phyloP scores from a whole-genome alignment of 148 eudicot species.

The Heliamphora exappendiculata region DNA sequence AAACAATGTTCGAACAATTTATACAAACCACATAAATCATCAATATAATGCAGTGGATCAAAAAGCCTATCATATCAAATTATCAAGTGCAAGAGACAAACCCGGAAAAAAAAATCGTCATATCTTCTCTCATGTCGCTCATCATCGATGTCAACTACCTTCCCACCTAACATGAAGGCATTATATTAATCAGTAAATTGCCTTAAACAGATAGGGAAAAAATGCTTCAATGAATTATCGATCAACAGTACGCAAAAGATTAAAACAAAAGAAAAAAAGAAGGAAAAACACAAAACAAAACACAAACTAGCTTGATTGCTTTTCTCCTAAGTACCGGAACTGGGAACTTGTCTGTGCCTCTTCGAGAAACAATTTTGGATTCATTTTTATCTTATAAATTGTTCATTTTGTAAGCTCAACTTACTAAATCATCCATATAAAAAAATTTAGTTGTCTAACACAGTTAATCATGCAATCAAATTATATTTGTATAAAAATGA shows the following conservation, averaged over 20 bases:
- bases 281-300: not conserved
- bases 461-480: too few species aligned
- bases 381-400: too few species aligned
- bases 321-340: too few species aligned
- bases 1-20: not conserved
- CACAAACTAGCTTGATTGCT: not conserved
- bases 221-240: not conserved
- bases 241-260: not conserved
- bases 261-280: too few species aligned
- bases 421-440: too few species aligned
- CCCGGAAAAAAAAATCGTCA: not conserved
- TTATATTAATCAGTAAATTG: not conserved
- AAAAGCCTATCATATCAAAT: not conserved
- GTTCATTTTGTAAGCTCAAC: too few species aligned
- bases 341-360: too few species aligned
- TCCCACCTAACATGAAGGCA: slow-evolving; percentile 3
- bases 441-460: too few species aligned
- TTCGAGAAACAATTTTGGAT: too few species aligned
- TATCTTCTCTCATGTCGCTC: slow-evolving; percentile 2
- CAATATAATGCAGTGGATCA: slow-evolving; percentile 3
- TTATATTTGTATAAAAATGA: too few species aligned
- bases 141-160: not conserved
- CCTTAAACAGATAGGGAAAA: not conserved
- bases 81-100: not conserved
- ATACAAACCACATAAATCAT: not conserved